A percentile compares a stretch with the other conserved stretches of the same genome.
Conservation (phyloP, 1,139 yeast species). For the Citeromyces siamensis region DNA sequence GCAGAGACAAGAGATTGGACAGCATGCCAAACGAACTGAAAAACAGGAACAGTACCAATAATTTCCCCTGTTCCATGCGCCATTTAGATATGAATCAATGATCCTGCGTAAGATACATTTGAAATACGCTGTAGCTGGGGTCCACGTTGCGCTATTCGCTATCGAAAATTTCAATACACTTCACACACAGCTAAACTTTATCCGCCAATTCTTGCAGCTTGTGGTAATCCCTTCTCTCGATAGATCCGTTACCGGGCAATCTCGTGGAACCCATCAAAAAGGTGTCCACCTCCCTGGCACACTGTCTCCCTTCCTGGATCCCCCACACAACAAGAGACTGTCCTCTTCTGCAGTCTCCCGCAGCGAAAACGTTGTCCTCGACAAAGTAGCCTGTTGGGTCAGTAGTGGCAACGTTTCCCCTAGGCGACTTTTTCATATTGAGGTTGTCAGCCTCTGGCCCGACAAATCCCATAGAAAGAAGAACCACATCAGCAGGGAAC, state of each 20-base stretch:
- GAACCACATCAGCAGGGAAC: constrained; percentile 89
- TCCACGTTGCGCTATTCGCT: not conserved
- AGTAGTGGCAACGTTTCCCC: constrained; percentile 76
- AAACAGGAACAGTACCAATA: not conserved
- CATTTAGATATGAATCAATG: no score
- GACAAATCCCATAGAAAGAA: constrained; percentile 93
- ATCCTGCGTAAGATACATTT: no score
- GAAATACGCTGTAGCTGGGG: not conserved
- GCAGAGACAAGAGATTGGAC: no score
- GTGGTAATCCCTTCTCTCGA: constrained; percentile 71
- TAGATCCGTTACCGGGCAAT: constrained; percentile 90
- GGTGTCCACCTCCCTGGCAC: constrained; percentile 88
- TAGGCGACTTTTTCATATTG: constrained; percentile 58
- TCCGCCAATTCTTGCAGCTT: constrained; percentile 65
- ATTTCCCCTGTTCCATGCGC: not conserved
- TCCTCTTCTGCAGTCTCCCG: constrained; percentile 99
- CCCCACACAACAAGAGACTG: constrained; percentile 99
- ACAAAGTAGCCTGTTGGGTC: constrained; percentile 66
- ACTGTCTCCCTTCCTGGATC: constrained; percentile 97
- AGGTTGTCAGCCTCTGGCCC: constrained; percentile 89
- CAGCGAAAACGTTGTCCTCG: constrained; percentile 67
- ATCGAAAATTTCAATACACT: no score
- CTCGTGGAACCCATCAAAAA: constrained; percentile 68
- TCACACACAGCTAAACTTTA: constrained; percentile 27
- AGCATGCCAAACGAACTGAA: no score